Evolutionary conservation across 345 rosid species (phyloP).

Genomic region (Mallotus nudiflorus): DNA sequence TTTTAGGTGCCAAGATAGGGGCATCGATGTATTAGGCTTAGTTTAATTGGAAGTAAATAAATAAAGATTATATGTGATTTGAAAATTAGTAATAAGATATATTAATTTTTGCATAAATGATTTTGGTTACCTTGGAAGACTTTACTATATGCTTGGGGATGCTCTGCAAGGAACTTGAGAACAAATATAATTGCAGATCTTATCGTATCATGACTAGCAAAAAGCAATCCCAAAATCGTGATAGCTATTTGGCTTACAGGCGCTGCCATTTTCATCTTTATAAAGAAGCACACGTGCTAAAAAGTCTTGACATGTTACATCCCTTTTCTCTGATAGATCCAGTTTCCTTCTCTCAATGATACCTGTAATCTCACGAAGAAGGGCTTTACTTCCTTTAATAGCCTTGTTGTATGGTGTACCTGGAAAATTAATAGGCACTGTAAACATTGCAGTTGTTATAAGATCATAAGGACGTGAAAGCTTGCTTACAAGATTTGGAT

Average conservation of each 20-base stretch:
- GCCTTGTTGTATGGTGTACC: constrained; percentile 1
- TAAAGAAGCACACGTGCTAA: not conserved
- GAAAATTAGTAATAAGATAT: too few relatives aligned
- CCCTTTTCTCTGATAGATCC: not conserved
- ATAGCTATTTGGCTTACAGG: not conserved
- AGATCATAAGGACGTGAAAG: not conserved
- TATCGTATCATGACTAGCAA: constrained; percentile 8
- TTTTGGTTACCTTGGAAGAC: not conserved
- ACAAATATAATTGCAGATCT: not conserved
- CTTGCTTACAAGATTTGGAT: not conserved
- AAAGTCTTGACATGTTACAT: not conserved
- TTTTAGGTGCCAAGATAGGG: too few relatives aligned
- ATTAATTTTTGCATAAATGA: too few relatives aligned
- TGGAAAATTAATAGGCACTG: constrained; percentile 16
- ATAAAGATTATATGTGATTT: too few relatives aligned
- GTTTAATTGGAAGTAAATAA: too few relatives aligned
- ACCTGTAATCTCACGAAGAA: constrained; percentile 8
- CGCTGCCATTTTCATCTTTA: not conserved
- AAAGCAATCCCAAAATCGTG: not conserved
- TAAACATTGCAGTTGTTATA: not conserved
- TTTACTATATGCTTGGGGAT: constrained; percentile 1
- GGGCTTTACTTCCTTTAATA: not conserved
- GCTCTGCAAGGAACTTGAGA: not conserved
- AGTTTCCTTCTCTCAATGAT: not conserved
- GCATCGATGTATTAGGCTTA: too few relatives aligned